Conservation (phyloP, 1,139 yeast species). For the Pichia sp. region DNA sequence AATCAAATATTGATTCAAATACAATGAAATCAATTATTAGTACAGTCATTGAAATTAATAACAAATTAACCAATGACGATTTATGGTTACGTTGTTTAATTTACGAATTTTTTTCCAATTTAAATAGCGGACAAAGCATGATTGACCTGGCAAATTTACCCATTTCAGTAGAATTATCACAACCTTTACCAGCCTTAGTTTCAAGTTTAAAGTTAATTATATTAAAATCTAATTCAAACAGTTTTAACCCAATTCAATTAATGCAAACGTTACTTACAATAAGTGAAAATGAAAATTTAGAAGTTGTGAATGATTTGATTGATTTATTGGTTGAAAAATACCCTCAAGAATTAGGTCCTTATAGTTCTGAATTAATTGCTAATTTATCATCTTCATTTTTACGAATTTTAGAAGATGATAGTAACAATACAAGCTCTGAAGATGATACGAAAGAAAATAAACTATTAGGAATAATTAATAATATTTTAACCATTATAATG, state of each 20-base stretch:
- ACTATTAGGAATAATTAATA: constrained; percentile 45
- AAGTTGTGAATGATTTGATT: constrained; percentile 49
- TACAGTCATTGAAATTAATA: constrained; percentile 5
- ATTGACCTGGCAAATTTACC: constrained; percentile 3
- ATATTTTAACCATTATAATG: constrained; percentile 46
- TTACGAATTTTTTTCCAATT: constrained; percentile 12
- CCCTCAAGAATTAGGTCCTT: constrained; percentile 49
- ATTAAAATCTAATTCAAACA: constrained; percentile 4
- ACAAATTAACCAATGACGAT: background rate
- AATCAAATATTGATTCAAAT: constrained; percentile 32
- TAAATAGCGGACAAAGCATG: constrained; percentile 3
- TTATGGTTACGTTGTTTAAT: constrained; percentile 33
- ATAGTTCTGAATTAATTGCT: constrained; percentile 44
- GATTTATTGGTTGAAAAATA: constrained; percentile 51
- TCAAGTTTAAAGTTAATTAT: constrained; percentile 13
- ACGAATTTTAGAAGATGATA: constrained; percentile 22
- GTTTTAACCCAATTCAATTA: constrained; percentile 24
- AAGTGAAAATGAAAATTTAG: constrained; percentile 47
- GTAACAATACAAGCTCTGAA: constrained; percentile 18
- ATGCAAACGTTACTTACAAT: constrained; percentile 48
- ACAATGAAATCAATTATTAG: constrained; percentile 24
- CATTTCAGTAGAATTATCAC: constrained; percentile 3
- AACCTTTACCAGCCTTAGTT: constrained; percentile 14
- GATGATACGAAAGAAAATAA: constrained; percentile 37
- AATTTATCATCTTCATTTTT: constrained; percentile 46